Percentiles rank a stretch among this genome's conserved stretches.
Conservation (phyloP, 495 filamentous ascomycete species). For the Trichoderma orchidacearum region DNA sequence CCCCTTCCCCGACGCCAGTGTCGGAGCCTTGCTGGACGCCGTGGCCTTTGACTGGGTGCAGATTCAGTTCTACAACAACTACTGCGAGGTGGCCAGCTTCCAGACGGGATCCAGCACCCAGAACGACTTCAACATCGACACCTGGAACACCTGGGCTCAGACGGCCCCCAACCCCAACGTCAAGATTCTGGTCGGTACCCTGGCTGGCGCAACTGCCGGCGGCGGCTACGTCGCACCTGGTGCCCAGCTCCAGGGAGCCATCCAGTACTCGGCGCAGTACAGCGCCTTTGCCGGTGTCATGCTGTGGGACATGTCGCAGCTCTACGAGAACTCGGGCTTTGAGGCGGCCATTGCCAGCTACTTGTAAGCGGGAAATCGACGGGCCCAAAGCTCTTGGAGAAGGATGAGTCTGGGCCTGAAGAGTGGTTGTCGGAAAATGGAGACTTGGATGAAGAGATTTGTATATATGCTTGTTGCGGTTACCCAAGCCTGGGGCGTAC, state of each 20-base stretch:
- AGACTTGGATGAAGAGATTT: not conserved
- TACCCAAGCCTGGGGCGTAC: no score
- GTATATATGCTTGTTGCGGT: not conserved
- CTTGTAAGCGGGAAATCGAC: slow-evolving; percentile 4
- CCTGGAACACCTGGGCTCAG: slow-evolving; percentile 62
- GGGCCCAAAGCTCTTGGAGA: no score
- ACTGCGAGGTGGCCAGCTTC: slow-evolving; percentile 48
- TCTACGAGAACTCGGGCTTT: slow-evolving; percentile 44
- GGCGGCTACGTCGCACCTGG: slow-evolving; percentile 40
- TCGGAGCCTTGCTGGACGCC: slow-evolving; percentile 37
- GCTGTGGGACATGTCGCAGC: slow-evolving; percentile 59
- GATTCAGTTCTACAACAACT: slow-evolving; percentile 60
- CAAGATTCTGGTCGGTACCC: slow-evolving; percentile 54
- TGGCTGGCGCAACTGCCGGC: slow-evolving; percentile 45
- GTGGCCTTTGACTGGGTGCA: slow-evolving; percentile 50
- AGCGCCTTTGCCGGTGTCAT: slow-evolving; percentile 55
- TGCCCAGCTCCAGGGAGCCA: slow-evolving; percentile 28
- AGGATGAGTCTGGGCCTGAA: no score
- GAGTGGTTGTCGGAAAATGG: no score
- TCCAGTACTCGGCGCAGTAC: slow-evolving; percentile 38
- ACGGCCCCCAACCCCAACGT: slow-evolving; percentile 46
- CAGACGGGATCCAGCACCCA: slow-evolving; percentile 10
- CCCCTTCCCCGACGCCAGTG: slow-evolving; percentile 46
- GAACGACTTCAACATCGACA: slow-evolving; percentile 53
- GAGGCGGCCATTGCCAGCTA: slow-evolving; percentile 25